phyloP scores from a whole-genome alignment of 2,329 filamentous ascomycete genomes.

The Coniochaeta sp. region DNA sequence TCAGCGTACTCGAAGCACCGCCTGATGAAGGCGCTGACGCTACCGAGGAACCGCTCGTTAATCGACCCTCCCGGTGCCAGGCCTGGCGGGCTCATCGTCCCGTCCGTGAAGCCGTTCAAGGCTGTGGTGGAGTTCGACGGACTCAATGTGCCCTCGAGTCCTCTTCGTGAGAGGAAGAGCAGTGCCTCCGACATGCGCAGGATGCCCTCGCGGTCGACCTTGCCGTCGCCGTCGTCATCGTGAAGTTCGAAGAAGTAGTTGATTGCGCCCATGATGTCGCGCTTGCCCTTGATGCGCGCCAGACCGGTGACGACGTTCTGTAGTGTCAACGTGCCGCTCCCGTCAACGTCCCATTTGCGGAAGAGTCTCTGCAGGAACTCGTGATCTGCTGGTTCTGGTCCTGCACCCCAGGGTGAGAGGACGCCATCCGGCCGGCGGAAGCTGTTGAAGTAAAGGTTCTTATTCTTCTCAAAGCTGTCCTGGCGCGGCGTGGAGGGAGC shows the following conservation, averaged over 20 bases:
- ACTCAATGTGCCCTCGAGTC: conserved; percentile 68
- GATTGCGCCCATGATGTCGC: conserved; percentile 96
- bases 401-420: conserved; percentile 47
- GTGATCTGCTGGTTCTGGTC: conserved; percentile 74
- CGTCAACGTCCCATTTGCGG: conserved; percentile 77
- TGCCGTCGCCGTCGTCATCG: conserved; percentile 85
- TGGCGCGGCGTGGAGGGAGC: conserved; percentile 56
- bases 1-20: conserved; percentile 98
- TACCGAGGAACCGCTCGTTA: conserved; percentile 85
- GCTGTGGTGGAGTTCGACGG: conserved; percentile 54
- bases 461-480: conserved; percentile 40
- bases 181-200: conserved; percentile 89
- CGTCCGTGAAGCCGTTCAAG: conserved; percentile 34
- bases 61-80: conserved; percentile 47
- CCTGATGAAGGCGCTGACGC: conserved; percentile 91
- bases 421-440: conserved; percentile 38
- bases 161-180: conserved; percentile 83
- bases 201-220: conserved; percentile 91
- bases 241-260: conserved; percentile 98
- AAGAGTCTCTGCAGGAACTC: conserved; percentile 90
- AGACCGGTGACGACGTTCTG: conserved; percentile 90
- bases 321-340: conserved; percentile 69
- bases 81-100: conserved; percentile 25
- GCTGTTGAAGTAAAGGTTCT: conserved; percentile 49
- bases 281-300: conserved; percentile 83